A percentile compares a stretch with the other conserved stretches of the same genome.
These are phyloP conservation scores for Curvularia lunata DNA, from an alignment of 2,329 filamentous ascomycete species.

Conservation along the genomic window DNA sequence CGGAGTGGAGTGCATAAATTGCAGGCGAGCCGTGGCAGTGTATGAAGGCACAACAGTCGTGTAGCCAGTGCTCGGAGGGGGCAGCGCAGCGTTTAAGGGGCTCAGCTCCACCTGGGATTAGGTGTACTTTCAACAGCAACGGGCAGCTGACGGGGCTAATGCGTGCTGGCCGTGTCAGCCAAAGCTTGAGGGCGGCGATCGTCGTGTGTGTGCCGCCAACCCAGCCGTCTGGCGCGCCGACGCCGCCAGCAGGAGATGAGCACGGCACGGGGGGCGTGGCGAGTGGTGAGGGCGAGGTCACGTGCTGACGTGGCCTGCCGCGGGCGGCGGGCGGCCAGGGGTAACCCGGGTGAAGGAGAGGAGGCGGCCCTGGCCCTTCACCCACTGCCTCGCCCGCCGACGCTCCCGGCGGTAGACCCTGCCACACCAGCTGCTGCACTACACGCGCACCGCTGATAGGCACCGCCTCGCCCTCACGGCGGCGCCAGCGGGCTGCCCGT, in stretches of 20 bases:
- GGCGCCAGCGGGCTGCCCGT: not conserved
- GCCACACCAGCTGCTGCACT: too few relatives aligned
- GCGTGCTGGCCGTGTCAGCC: slow-evolving; percentile 31
- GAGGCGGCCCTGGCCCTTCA: not conserved
- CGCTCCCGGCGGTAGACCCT: too few relatives aligned
- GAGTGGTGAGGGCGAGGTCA: slow-evolving; percentile 7
- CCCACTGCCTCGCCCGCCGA: too few relatives aligned
- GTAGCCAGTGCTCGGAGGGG: slow-evolving; percentile 7
- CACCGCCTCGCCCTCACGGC: not conserved
- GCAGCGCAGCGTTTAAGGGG: slow-evolving; percentile 25
- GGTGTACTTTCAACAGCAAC: not conserved
- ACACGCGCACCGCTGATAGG: too few relatives aligned
- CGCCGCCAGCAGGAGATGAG: slow-evolving; percentile 4
- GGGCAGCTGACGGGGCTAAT: slow-evolving; percentile 22
- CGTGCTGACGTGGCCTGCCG: slow-evolving; percentile 19
- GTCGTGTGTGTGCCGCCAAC: slow-evolving; percentile 1
- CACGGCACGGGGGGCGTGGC: too few relatives aligned
- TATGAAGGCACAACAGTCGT: too few relatives aligned
- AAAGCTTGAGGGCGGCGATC: slow-evolving; percentile 16
- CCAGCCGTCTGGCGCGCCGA: slow-evolving; percentile 20
- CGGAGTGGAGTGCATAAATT: slow-evolving; percentile 15
- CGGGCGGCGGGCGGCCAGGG: slow-evolving; percentile 20
- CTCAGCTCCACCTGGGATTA: slow-evolving; percentile 13
- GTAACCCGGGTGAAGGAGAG: slow-evolving; percentile 3
- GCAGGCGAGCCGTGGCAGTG: slow-evolving; percentile 20